phyloP scores from a whole-genome alignment of 2,329 filamentous ascomycete species.

The Madurella fahalii region DNA sequence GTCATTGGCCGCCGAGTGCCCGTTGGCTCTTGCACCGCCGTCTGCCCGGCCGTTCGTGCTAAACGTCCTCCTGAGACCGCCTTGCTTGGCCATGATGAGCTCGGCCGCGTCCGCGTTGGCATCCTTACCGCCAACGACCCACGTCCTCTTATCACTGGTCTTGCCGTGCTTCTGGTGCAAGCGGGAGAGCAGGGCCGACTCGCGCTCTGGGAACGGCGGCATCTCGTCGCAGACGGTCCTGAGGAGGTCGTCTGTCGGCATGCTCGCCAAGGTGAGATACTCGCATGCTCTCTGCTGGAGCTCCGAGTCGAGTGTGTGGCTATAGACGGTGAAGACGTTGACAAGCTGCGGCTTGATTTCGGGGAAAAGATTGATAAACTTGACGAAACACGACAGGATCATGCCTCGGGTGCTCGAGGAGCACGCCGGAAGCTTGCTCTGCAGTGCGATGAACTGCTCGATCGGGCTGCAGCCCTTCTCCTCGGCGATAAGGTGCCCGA shows the following conservation, averaged over 20 bases:
- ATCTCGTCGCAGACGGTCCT: constrained; percentile 97
- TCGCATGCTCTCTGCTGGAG: constrained; percentile 95
- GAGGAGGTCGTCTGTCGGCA: constrained; percentile 85
- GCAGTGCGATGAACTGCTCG: constrained; percentile 90
- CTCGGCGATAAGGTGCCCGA: constrained; percentile 93
- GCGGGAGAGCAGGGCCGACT: constrained; percentile 85
- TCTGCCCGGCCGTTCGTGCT: constrained; percentile 54
- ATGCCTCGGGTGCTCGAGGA: constrained; percentile 89
- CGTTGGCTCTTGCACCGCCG: constrained; percentile 48
- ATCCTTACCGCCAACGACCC: constrained; percentile 96
- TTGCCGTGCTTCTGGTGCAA: constrained; percentile 92
- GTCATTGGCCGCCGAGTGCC: constrained; percentile 54
- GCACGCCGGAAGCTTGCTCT: constrained; percentile 82
- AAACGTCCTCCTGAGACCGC: constrained; percentile 81
- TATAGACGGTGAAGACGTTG: constrained; percentile 86
- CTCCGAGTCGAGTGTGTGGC: constrained; percentile 90
- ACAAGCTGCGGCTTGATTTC: constrained; percentile 96
- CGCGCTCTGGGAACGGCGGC: constrained; percentile 93
- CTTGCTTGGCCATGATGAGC: constrained; percentile 73
- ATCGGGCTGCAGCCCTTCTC: constrained; percentile 90
- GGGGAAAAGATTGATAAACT: constrained; percentile 96
- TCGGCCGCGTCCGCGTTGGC: constrained; percentile 80
- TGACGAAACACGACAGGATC: constrained; percentile 92
- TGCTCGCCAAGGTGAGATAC: constrained; percentile 78
- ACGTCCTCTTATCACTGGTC: constrained; percentile 91